Evolutionary conservation across 2,329 filamentous ascomycete species (phyloP), one percentile per base, ranked within the genome.

Genomic region (Cytospora mali): DNA sequence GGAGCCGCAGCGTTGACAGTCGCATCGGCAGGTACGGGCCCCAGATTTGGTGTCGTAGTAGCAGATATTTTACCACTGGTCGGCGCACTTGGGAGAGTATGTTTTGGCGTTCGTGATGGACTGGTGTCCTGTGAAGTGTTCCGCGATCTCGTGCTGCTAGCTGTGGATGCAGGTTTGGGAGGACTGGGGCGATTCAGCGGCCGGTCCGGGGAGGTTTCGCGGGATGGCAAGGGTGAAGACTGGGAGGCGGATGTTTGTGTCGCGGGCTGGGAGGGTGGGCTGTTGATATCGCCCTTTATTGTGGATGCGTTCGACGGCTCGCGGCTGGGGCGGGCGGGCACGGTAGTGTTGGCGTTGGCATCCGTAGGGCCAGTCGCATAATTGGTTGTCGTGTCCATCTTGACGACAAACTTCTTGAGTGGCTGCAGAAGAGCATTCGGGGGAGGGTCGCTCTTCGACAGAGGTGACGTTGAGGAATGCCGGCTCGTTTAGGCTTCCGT

Each of bases 31-130:
- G 81, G 74, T 7, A 81, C 75, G 35, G 88, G 83, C 55, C 85
- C 84, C 39, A 94, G 79, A 57, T 85, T 83, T 9, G 91, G 89
- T 55, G 87, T 89, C 67, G 81, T 87, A 39, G 87, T 79, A 42
- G 89, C 84, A 18, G 90, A 90, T 55, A 94, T 84, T 72, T 88
- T 85, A 74, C 89, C 84, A 62, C 88, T 80, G 23, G 88, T 80
- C 27, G 86, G 82, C 28, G 87, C 82, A 56, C 87, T 86, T 39
- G 87, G 83, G 61, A 84, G 79, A 62, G 79, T 83, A 62, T 79
- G 77, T 68, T 75, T 80, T 61, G 75, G 73, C 54, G 76, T 74
- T 58, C 88, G 83, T 61, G 82, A 80, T 23, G 88, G 87, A 69
- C 87, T 91, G 64, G 82, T 77, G 61, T 91, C 88, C 66, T 87